A percentile compares a stretch with the other conserved stretches of the same genome.
Evolutionary conservation across 1,284 basidiomycete genomes (phyloP).

Genomic region (Ceratobasidium sp.): DNA sequence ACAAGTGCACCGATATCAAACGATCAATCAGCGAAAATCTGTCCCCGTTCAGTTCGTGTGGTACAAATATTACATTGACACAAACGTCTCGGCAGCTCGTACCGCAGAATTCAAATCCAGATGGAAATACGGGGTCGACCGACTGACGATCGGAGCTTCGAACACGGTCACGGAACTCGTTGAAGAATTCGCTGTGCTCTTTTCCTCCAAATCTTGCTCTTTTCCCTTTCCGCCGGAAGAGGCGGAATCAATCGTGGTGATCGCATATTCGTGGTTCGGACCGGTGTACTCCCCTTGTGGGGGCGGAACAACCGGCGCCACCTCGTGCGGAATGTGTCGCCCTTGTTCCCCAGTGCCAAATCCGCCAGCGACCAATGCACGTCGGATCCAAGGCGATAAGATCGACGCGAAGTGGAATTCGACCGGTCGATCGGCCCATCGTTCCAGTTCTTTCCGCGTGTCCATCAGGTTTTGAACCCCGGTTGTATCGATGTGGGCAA

Average conservation of each 20-base stretch:
- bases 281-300: conserved; percentile 44
- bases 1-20: too few relatives aligned
- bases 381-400: conserved; percentile 91
- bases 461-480: conserved; percentile 91
- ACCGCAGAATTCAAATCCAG: conserved; percentile 80
- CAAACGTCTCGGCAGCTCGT: conserved; percentile 62
- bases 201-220: conserved; percentile 46
- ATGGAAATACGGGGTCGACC: conserved; percentile 83
- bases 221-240: conserved; percentile 48
- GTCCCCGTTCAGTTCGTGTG: too few relatives aligned
- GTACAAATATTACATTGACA: not conserved
- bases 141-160: conserved; percentile 56
- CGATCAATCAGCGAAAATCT: too few relatives aligned
- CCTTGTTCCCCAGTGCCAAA: conserved; percentile 69
- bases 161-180: conserved; percentile 41
- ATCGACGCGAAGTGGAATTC: conserved; percentile 91
- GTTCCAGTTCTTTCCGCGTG: conserved; percentile 81
- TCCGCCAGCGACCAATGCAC: conserved; percentile 83
- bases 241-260: conserved; percentile 32
- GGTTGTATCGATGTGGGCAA: conserved; percentile 84
- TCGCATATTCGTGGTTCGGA: conserved; percentile 43
- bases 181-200: conserved; percentile 27
- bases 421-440: conserved; percentile 80
- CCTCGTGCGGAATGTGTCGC: conserved; percentile 60
- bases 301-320: conserved; percentile 74